Evolutionary conservation across 345 rosid species (phyloP).

Genomic region (Eucalyptus erythrocorys): DNA sequence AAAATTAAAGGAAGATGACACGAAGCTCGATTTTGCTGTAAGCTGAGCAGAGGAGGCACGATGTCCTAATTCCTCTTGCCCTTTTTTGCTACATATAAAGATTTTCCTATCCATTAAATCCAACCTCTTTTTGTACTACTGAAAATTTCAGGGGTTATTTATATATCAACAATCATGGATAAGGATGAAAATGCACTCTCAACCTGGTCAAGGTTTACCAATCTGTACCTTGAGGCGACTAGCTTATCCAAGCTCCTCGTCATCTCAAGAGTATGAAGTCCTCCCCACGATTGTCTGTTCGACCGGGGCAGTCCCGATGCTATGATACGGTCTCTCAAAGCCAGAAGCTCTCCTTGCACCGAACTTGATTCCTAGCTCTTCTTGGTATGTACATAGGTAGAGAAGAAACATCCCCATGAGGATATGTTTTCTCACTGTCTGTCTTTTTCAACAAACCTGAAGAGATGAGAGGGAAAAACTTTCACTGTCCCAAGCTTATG

Average conservation of each 20-base stretch:
- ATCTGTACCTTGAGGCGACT: conserved; percentile 52
- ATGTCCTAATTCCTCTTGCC: too few species aligned
- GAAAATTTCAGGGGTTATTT: too few species aligned
- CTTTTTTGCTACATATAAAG: too few species aligned
- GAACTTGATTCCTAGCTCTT: neutral
- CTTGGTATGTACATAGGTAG: neutral
- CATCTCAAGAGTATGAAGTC: conserved; percentile 63
- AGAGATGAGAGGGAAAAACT: neutral
- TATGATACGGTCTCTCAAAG: conserved; percentile 77
- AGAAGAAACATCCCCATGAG: neutral
- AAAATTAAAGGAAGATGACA: too few species aligned
- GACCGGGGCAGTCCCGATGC: conserved; percentile 69
- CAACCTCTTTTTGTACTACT: too few species aligned
- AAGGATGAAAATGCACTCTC: conserved; percentile 13
- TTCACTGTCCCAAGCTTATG: neutral
- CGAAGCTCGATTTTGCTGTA: rapidly evolving
- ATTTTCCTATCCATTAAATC: too few species aligned
- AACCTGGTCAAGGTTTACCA: conserved; percentile 62
- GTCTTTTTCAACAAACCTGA: neutral
- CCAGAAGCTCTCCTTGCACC: conserved; percentile 86
- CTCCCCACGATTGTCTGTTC: conserved; percentile 91
- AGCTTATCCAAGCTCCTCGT: conserved; percentile 45
- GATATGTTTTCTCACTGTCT: neutral
- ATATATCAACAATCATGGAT: too few species aligned
- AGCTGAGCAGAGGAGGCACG: rapidly evolving